Percentiles rank a stretch among this genome's conserved stretches.
phyloP scores from a whole-genome alignment of 139 green algal species.

The Trebouxia sp. region DNA sequence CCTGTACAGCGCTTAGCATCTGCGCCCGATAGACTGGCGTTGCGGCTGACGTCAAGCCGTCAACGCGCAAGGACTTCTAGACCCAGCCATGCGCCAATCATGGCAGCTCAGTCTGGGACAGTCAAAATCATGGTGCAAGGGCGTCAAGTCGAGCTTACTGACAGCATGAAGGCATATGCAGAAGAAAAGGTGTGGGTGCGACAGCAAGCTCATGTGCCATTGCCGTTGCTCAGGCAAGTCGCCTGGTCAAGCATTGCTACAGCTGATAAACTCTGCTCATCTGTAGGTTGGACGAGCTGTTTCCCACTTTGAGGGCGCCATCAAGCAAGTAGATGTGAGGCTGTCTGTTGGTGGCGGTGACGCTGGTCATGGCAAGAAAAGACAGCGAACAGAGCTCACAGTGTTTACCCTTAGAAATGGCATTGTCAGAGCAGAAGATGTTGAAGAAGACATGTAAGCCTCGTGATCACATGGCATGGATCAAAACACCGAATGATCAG shows the following conservation, averaged over 20 bases:
- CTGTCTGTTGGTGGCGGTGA: slow-evolving; percentile 69
- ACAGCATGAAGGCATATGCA: slow-evolving; percentile 13
- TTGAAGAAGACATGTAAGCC: slow-evolving; percentile 58
- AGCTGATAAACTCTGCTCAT: background rate
- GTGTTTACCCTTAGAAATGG: slow-evolving; percentile 71
- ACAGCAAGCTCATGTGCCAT: background rate
- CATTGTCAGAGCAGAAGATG: slow-evolving; percentile 68
- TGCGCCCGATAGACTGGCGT: no score
- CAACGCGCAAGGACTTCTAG: no score
- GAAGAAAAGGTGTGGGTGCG: background rate
- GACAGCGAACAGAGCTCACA: slow-evolving; percentile 76
- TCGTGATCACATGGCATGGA: no score
- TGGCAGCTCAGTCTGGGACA: slow-evolving; percentile 15
- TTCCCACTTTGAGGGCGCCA: slow-evolving; percentile 48
- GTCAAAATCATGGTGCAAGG: slow-evolving; percentile 22
- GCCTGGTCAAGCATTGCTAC: background rate
- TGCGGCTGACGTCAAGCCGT: no score
- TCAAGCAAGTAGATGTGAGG: slow-evolving; percentile 71
- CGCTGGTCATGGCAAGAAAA: slow-evolving; percentile 60
- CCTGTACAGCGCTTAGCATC: no score
- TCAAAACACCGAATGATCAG: no score
- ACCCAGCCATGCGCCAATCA: background rate
- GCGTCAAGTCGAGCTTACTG: slow-evolving; percentile 4
- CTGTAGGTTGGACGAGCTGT: slow-evolving; percentile 55
- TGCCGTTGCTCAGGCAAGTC: background rate